Evolutionary conservation across 129 eudicot genomes (phyloP).

Genomic region (Gnaphalium uliginosum): DNA sequence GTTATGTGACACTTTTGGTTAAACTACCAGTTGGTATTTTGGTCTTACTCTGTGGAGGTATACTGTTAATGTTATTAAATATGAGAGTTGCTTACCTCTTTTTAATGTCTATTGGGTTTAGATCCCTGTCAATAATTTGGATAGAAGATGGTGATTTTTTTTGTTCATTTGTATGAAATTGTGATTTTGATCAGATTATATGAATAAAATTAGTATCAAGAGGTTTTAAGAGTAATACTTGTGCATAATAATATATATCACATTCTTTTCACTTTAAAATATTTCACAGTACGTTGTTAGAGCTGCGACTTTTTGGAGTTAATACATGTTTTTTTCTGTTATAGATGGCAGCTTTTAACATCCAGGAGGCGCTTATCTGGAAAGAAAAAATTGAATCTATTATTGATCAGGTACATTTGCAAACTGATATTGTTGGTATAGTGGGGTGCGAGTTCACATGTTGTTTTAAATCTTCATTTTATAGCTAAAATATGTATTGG

Average conservation of each 20-base stretch:
- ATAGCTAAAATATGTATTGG: not conserved
- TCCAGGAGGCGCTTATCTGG: constrained; percentile 97
- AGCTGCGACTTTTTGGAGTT: not conserved
- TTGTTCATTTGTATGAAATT: not conserved
- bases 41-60: not conserved
- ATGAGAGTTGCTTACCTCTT: not conserved
- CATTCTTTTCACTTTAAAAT: not conserved
- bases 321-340: not conserved
- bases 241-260: not conserved
- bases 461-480: not conserved
- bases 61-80: not conserved
- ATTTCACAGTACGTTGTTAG: not conserved
- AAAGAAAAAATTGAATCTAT: constrained; percentile 96
- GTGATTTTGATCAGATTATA: not conserved
- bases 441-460: not conserved
- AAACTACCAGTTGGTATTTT: not conserved
- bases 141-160: not conserved
- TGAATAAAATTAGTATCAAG: not conserved
- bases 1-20: not conserved
- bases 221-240: not conserved
- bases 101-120: not conserved
- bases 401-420: constrained; percentile 77
- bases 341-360: constrained; percentile 99
- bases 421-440: not conserved
- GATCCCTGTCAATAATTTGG: not conserved